These are phyloP conservation scores for Gloeophyllum trabeum DNA, from an alignment of 768 basidiomycete species.

Conservation along the genomic window DNA sequence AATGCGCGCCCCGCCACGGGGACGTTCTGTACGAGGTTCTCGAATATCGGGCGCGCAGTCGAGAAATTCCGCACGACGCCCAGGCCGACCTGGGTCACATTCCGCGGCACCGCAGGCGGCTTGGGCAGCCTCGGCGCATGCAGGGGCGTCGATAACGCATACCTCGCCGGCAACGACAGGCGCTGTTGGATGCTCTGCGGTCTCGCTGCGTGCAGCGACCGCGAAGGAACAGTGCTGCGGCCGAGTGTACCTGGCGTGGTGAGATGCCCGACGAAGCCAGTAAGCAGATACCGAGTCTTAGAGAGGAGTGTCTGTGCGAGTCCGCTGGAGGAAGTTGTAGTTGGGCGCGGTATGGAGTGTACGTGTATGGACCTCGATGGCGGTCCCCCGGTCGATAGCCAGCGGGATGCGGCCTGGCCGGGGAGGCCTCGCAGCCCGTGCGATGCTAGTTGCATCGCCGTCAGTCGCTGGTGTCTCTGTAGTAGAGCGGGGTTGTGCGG, in stretches of 20 bases:
- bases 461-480: too few species aligned
- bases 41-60: conserved; percentile 63
- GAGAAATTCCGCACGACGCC: conserved; percentile 71
- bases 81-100: conserved; percentile 59
- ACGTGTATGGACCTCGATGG: conserved; percentile 31
- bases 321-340: conserved; percentile 19
- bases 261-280: conserved; percentile 45
- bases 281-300: conserved; percentile 42
- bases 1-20: conserved; percentile 68
- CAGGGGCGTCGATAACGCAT: conserved; percentile 36
- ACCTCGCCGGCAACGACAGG: conserved; percentile 43
- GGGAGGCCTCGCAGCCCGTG: neutral
- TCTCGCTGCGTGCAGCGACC: conserved; percentile 15
- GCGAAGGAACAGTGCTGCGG: conserved; percentile 15
- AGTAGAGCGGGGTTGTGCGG: too few species aligned
- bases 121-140: conserved; percentile 45
- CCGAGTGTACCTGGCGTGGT: conserved; percentile 37
- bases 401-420: neutral
- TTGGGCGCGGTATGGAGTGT: conserved; percentile 23
- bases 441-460: neutral
- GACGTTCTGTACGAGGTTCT: conserved; percentile 69
- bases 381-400: neutral
- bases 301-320: conserved; percentile 37
- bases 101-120: conserved; percentile 35
- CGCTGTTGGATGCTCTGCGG: conserved; percentile 36